Conservation (phyloP, 495 filamentous ascomycete genomes). For the Cercophora samala region DNA sequence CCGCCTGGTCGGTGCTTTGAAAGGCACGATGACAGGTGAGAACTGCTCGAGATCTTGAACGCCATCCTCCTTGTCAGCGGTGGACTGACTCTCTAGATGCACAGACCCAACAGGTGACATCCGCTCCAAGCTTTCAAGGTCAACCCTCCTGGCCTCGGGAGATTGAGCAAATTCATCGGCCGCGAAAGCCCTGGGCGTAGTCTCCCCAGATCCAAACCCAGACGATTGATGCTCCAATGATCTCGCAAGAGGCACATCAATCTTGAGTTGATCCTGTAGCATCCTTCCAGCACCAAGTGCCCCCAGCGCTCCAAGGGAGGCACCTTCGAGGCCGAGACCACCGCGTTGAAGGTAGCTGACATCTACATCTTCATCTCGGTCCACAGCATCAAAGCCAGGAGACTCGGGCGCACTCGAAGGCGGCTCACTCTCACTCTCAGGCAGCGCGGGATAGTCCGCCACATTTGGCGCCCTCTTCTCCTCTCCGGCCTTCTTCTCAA, state of each 20-base stretch:
- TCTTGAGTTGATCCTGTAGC: neutral
- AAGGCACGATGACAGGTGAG: neutral
- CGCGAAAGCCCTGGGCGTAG: neutral
- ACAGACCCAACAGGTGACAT: neutral
- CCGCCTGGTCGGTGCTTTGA: neutral
- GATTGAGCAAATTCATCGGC: neutral
- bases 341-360: slow-evolving; percentile 4
- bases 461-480: slow-evolving; percentile 35
- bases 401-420: slow-evolving; percentile 27
- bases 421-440: slow-evolving; percentile 30
- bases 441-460: slow-evolving; percentile 27
- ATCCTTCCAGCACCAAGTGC: neutral
- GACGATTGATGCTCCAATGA: neutral
- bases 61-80: neutral
- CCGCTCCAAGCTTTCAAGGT: neutral
- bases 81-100: neutral
- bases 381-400: slow-evolving; percentile 22
- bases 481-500: slow-evolving; percentile 38
- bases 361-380: slow-evolving; percentile 20
- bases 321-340: neutral
- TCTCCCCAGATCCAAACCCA: neutral
- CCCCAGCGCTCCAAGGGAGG: neutral
- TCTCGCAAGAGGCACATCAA: slow-evolving; percentile 25
- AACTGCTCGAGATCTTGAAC: neutral
- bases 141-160: neutral